Evolutionary conservation across 164 flowering plant species (phyloP).

Genomic region (Chimonanthus salicifolius): DNA sequence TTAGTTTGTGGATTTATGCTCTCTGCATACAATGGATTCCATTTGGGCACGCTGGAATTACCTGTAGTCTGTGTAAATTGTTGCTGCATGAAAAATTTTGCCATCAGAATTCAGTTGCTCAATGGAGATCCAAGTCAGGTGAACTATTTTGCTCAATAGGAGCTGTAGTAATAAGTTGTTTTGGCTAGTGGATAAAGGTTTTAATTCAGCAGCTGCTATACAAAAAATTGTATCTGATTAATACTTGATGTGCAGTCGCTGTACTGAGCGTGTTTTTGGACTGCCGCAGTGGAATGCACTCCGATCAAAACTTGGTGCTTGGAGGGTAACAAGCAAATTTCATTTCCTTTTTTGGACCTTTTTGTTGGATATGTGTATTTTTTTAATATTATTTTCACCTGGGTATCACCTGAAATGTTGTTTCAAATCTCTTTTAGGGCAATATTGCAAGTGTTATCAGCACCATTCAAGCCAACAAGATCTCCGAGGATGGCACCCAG

Average conservation of each 20-base stretch:
- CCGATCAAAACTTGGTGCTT: constrained; percentile 57
- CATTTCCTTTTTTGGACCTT: background rate
- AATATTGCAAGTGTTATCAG: constrained; percentile 61
- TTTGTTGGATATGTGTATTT: background rate
- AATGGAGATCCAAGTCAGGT: too few relatives aligned
- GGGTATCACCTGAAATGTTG: background rate
- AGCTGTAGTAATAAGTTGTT: too few relatives aligned
- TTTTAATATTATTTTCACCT: background rate
- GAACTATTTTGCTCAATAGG: too few relatives aligned
- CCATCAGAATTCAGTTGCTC: too few relatives aligned
- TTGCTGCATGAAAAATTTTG: too few relatives aligned
- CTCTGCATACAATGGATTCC: too few relatives aligned
- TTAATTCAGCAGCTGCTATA: too few relatives aligned
- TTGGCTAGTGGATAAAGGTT: too few relatives aligned
- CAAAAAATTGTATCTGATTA: background rate
- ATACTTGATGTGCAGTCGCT: constrained; percentile 47
- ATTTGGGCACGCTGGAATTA: too few relatives aligned
- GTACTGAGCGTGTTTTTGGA: constrained; percentile 76
- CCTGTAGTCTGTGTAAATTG: too few relatives aligned
- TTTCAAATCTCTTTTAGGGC: constrained; percentile 35
- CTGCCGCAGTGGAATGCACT: constrained; percentile 68
- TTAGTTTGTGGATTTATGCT: too few relatives aligned
- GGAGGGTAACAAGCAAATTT: constrained; percentile 56
- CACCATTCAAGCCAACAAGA: constrained; percentile 75
- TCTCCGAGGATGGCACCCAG: constrained; percentile 56